A percentile compares a stretch with the other conserved stretches of the same genome.
Evolutionary conservation across 2,329 filamentous ascomycete species (phyloP).

Genomic region (Zymoseptoria tritici): DNA sequence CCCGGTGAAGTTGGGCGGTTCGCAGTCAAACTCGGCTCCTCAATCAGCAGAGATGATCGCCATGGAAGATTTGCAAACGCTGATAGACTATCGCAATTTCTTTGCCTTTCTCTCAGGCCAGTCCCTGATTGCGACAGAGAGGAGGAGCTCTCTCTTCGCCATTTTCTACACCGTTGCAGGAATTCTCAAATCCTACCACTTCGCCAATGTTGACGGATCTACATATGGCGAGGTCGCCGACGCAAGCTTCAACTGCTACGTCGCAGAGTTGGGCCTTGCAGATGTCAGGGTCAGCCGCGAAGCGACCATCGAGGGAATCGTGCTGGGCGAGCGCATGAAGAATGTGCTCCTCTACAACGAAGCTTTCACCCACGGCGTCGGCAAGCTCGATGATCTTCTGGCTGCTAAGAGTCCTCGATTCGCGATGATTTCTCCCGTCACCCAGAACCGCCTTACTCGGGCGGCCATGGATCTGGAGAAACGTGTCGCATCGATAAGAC

Average conservation of each 20-base stretch:
- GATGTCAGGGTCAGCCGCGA: conserved; percentile 78
- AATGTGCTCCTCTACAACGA: conserved; percentile 79
- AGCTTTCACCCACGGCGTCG: conserved; percentile 83
- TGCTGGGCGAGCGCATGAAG: conserved; percentile 83
- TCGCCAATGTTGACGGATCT: conserved; percentile 55
- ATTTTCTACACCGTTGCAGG: conserved; percentile 56
- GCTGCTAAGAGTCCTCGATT: conserved; percentile 63
- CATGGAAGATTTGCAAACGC: conserved; percentile 46
- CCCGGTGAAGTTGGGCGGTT: conserved; percentile 44
- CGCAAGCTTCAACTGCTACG: conserved; percentile 64
- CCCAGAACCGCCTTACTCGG: conserved; percentile 71
- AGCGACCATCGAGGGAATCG: conserved; percentile 79
- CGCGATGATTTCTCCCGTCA: conserved; percentile 60
- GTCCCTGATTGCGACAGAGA: conserved; percentile 52
- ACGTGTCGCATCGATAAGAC: conserved; percentile 62
- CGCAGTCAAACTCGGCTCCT: conserved; percentile 22
- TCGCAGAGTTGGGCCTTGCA: conserved; percentile 66
- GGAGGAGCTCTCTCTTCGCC: conserved; percentile 48
- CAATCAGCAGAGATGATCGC: conserved; percentile 22
- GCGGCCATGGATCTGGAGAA: conserved; percentile 72
- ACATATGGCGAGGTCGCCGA: conserved; percentile 56
- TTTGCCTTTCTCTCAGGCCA: conserved; percentile 58
- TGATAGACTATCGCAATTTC: conserved; percentile 55
- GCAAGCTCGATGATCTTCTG: conserved; percentile 70
- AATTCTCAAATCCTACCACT: conserved; percentile 50